These are phyloP conservation scores for Nyctanthes arbortristis DNA, from an alignment of 257 asterid genomes.

Conservation along the genomic window DNA sequence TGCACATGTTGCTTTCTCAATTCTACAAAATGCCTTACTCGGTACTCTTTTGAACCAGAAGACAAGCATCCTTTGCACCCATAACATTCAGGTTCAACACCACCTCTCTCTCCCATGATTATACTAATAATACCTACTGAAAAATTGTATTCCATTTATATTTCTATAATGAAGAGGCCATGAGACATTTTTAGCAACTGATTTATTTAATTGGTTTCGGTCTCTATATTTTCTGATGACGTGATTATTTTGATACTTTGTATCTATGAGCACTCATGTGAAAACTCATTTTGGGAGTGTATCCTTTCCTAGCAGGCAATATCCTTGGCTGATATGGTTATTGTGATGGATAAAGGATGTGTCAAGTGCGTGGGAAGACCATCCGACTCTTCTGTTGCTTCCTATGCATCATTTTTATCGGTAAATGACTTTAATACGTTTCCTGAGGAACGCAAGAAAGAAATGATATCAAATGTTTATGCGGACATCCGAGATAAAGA, in stretches of 20 bases:
- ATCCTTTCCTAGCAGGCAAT: constrained; percentile 61
- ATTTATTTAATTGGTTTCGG: not conserved
- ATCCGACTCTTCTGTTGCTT: constrained; percentile 47
- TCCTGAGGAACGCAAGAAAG: constrained; percentile 35
- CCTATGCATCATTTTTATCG: constrained; percentile 57
- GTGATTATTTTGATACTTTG: not conserved
- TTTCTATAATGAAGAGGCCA: not conserved
- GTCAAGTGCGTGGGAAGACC: constrained; percentile 84
- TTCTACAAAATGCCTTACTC: constrained; percentile 69
- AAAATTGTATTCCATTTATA: not conserved
- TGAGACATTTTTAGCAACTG: not conserved
- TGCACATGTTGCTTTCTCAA: constrained; percentile 85
- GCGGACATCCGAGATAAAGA: constrained; percentile 34
- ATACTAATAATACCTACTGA: not conserved
- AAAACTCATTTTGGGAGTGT: not conserved
- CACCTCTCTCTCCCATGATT: constrained; percentile 5
- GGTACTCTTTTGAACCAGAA: constrained; percentile 74
- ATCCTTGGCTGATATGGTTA: constrained; percentile 66
- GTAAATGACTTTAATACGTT: constrained; percentile 42
- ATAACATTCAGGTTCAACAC: constrained; percentile 75
- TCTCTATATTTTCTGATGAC: not conserved
- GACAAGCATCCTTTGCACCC: constrained; percentile 90
- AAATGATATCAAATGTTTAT: constrained; percentile 26
- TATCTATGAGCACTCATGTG: constrained; percentile 2
- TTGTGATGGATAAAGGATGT: constrained; percentile 84